phyloP scores from a whole-genome alignment of 164 flowering plant species.

The Kalanchoe fedtschenkoi region DNA sequence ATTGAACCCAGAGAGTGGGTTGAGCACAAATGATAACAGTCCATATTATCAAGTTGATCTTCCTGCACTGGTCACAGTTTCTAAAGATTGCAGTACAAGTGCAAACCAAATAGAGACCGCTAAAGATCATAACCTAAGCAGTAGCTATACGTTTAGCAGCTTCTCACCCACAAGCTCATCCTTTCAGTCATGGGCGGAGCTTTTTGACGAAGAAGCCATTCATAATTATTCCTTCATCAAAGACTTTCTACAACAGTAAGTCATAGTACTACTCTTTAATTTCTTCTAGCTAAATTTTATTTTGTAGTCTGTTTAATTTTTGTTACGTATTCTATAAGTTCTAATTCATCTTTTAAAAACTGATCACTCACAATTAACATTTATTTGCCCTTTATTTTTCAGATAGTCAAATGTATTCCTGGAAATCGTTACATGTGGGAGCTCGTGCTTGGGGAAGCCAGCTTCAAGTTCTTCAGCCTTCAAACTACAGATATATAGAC shows the following conservation, averaged over 20 bases:
- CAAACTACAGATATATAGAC: no score
- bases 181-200: constrained; percentile 28
- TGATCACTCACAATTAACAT: no score
- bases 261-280: background rate
- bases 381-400: no score
- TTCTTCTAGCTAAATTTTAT: background rate
- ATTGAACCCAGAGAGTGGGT: background rate
- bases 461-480: no score
- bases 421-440: no score
- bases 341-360: no score
- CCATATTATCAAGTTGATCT: background rate
- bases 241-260: background rate
- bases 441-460: no score
- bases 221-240: constrained; percentile 5
- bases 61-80: background rate
- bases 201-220: constrained; percentile 30
- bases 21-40: background rate
- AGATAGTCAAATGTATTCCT: no score
- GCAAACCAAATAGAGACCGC: background rate
- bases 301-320: background rate
- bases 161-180: constrained; percentile 2
- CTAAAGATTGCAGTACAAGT: background rate
- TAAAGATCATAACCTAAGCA: background rate
- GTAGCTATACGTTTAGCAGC: background rate
- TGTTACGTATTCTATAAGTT: no score